These are phyloP conservation scores for Salix arbutifolia DNA, from an alignment of 345 rosid genomes.

Conservation along the genomic window DNA sequence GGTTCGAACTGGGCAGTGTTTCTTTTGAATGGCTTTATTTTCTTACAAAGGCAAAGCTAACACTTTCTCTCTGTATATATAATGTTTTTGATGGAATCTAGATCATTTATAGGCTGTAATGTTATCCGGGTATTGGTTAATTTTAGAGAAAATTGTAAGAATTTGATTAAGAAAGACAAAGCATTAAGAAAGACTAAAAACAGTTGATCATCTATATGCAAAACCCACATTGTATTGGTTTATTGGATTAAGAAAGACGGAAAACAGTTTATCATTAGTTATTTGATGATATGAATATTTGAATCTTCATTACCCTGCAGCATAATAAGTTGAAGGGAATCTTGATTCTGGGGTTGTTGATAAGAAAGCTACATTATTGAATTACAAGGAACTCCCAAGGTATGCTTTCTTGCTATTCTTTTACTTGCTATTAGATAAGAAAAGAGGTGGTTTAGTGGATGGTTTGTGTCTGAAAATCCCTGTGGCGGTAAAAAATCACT, in stretches of 20 bases:
- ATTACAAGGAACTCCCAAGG: conserved; percentile 84
- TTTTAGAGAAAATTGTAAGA: no score
- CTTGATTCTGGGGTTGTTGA: conserved; percentile 94
- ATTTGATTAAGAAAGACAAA: no score
- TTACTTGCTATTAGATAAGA: not conserved
- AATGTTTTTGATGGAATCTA: no score
- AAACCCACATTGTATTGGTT: no score
- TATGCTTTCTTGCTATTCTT: conserved; percentile 26
- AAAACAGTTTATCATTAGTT: not conserved
- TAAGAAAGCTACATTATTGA: conserved; percentile 80
- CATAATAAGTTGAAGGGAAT: conserved; percentile 60
- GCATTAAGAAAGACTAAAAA: no score
- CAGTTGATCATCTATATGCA: no score
- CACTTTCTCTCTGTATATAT: no score
- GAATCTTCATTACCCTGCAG: conserved; percentile 35
- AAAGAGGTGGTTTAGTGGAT: not conserved
- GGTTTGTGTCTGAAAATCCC: not conserved
- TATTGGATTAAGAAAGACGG: no score
- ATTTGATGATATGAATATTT: not conserved
- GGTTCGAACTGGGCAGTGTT: conserved; percentile 89
- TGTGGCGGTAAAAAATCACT: not conserved
- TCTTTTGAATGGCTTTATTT: conserved; percentile 80
- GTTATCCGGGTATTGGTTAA: no score
- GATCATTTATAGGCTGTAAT: no score
- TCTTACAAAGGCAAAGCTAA: conserved; percentile 65